Evolutionary conservation across 306 rosid genomes (phyloP).

Genomic region (Fragaria iinumae): DNA sequence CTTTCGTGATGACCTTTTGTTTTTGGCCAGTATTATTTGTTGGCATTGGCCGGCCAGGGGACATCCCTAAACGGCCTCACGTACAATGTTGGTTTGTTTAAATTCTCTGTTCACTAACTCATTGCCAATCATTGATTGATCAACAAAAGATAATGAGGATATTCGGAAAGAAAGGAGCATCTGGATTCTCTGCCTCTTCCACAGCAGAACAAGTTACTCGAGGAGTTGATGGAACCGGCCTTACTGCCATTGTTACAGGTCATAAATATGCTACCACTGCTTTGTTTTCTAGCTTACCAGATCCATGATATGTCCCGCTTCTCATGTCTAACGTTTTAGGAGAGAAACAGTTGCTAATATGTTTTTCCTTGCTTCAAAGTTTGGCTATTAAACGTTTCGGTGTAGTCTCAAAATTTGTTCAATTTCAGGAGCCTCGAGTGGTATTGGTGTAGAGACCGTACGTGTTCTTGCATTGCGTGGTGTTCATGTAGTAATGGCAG

Average conservation of each 20-base stretch:
- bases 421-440: conserved; percentile 21
- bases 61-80: too few relatives aligned
- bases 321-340: not conserved
- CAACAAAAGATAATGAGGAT: conserved; percentile 39
- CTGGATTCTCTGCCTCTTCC: not conserved
- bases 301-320: too few relatives aligned
- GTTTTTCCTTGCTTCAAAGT: too few relatives aligned
- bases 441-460: conserved; percentile 64
- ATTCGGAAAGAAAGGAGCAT: conserved; percentile 28
- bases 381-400: too few relatives aligned
- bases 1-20: too few relatives aligned
- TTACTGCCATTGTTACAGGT: not conserved
- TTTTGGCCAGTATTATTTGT: too few relatives aligned
- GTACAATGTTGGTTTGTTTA: not conserved
- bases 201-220: not conserved
- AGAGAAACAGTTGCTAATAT: too few relatives aligned
- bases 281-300: not conserved
- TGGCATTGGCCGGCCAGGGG: too few relatives aligned
- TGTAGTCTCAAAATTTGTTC: too few relatives aligned
- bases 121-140: too few relatives aligned
- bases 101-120: not conserved
- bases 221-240: not conserved
- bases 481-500: conserved; percentile 68
- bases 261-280: too few relatives aligned
- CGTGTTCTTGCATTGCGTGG: conserved; percentile 78